Evolutionary conservation across 768 basidiomycete species (phyloP), one percentile per base, ranked within the genome.

Genomic region (Suillus sp.): DNA sequence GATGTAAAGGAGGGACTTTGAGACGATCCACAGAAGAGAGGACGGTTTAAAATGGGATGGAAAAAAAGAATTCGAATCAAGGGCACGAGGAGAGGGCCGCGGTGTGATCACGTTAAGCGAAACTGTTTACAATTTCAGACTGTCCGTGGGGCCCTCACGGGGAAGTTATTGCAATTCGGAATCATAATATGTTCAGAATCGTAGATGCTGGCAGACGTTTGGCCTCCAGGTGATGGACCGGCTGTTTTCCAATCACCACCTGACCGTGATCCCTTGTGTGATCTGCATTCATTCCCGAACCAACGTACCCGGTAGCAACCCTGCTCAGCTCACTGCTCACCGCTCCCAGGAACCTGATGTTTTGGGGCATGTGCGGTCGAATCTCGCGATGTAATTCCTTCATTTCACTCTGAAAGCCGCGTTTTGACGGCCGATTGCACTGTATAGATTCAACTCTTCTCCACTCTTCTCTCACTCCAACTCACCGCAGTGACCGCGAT

Each of bases 41-140:
- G 27, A 69, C 70, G 78, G 79, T 80, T 83, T 83, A 85, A 83
- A 85, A 84, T 82, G 83, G 79, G 75, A 83, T 77, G 76, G 78
- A 82, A 86, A 83, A 57, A 85, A 86, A 85, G 83, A 84, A 86
- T 81, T 84, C 81, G 82, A 83, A 84, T 80, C 78, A 72, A 78
- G 83, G 84, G 75, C 86, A 89, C 86, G 87, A 88, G 87, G 86
- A 83, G 75, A 73, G 75, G 70, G 74, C 75, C 74, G 74, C 73
- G 75, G 75, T 77, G 68, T 72, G 72, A 77, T 75, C 74, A 62
- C 72, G 74, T 75, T 75, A 75, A 77, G 75, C 74, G 74, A 75
- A 71, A 54, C 71, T 64, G 74, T 75, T 75, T 71, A 75, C 74
- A 75, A 75, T 77, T 61, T 73, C 71, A 72, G 69, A 72, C 73